Evolutionary conservation across 2,329 filamentous ascomycete genomes (phyloP), one percentile per base, ranked within the genome.

Genomic region (Pyrenophora tritici-repentis): DNA sequence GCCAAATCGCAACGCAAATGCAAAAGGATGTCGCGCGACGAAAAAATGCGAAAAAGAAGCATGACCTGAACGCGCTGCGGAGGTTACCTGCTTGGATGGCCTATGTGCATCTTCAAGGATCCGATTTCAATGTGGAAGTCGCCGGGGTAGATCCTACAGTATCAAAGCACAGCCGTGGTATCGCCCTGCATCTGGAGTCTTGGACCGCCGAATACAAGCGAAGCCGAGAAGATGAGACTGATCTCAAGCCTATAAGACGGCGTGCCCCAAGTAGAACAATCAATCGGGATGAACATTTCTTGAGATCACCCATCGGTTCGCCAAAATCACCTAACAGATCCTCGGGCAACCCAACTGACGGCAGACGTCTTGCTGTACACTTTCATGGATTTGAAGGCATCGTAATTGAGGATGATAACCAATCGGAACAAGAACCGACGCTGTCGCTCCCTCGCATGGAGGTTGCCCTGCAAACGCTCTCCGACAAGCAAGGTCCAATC

Each of bases 191-290:
- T 65, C 78, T 97, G 37, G 90, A 96, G 59, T 89, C 87, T 0
- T 94, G 92, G 84, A 90, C 87, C 1, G 86, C 89, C 3, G 91
- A 97, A 62, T 99, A 99, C 73, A 87, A 88, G 59, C 89, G 90
- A 3, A 89, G 94, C 62, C 88, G 88, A 59, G 78, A 87, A 6
- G 89, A 93, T 47, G 80, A 83, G 1, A 70, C 83, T 5, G 81
- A 84, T 41, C 78, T 83, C 39, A 81, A 82, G 48, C 76, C 81
- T 9, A 69, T 76, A 12, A 83, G 90, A 59, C 85, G 91, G 55
- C 84, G 91, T 60, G 87, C 90, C 22, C 85, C 86, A 50, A 96
- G 89, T 63, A 85, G 73, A 6, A 85, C 66, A 1, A 71, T 76
- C 50, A 72, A 70, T 35, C 65, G 88, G 10, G 90, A 94, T 56